A percentile compares a stretch with the other conserved stretches of the same genome.
Evolutionary conservation across 371 early-diverging fungal genomes (phyloP).

Genomic region (Mortierella sp.): DNA sequence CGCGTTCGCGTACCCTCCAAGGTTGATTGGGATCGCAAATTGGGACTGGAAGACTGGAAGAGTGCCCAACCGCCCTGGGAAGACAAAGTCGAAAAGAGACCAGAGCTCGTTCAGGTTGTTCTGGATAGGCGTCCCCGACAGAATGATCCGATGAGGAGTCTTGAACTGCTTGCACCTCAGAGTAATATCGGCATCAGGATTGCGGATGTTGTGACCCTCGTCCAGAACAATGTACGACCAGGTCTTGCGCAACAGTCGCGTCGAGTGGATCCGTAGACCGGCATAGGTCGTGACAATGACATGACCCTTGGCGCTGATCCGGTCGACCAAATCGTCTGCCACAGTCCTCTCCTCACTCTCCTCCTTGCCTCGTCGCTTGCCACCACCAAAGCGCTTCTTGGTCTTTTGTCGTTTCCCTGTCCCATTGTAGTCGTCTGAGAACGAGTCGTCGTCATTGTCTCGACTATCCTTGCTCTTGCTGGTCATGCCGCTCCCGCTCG

Average conservation of each 20-base stretch:
- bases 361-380: slow-evolving; percentile 12
- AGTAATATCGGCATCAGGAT: slow-evolving; percentile 94
- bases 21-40: slow-evolving; percentile 91
- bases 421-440: slow-evolving; percentile 32
- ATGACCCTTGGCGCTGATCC: slow-evolving; percentile 72
- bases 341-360: slow-evolving; percentile 34
- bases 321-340: slow-evolving; percentile 57
- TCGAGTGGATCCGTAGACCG: slow-evolving; percentile 80
- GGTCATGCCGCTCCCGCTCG: slow-evolving; percentile 82
- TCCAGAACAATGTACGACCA: slow-evolving; percentile 97
- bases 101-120: slow-evolving; percentile 98
- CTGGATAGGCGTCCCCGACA: slow-evolving; percentile 99
- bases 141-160: slow-evolving; percentile 90
- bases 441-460: slow-evolving; percentile 28
- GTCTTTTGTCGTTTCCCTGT: slow-evolving; percentile 38
- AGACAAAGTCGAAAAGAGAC: slow-evolving; percentile 97
- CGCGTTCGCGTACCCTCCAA: slow-evolving; percentile 95
- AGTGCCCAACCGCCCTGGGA: slow-evolving; percentile 96
- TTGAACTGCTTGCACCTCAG: slow-evolving; percentile 87
- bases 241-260: slow-evolving; percentile 71
- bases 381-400: slow-evolving; percentile 37
- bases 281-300: slow-evolving; percentile 91
- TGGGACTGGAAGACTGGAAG: slow-evolving; percentile 93
- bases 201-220: slow-evolving; percentile 99
- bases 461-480: slow-evolving; percentile 14